A percentile compares a stretch with the other conserved stretches of the same genome.
Conservation (phyloP, 345 rosid species). For the Salix exigua region DNA sequence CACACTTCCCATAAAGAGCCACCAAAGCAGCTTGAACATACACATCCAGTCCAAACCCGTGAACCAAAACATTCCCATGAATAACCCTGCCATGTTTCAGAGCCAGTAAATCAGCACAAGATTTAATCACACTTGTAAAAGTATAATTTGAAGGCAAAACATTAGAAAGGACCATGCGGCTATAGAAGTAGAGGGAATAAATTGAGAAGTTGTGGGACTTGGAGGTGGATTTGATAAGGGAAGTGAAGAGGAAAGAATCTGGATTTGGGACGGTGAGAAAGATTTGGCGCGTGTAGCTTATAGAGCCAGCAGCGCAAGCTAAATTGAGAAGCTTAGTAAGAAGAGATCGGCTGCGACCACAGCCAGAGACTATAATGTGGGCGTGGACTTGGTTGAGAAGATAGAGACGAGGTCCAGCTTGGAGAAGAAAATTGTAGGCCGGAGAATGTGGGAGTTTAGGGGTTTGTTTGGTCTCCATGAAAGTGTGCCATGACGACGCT, state of each 20-base stretch:
- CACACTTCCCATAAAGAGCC: slow-evolving; percentile 47
- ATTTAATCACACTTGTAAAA: slow-evolving; percentile 67
- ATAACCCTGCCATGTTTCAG: slow-evolving; percentile 43
- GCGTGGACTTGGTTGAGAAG: slow-evolving; percentile 69
- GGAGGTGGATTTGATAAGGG: slow-evolving; percentile 57
- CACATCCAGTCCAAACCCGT: slow-evolving; percentile 57
- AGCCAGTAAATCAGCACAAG: slow-evolving; percentile 57
- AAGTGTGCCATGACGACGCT: neutral
- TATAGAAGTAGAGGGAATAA: slow-evolving; percentile 52
- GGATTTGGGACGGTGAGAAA: slow-evolving; percentile 54
- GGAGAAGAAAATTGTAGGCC: slow-evolving; percentile 46
- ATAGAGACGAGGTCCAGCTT: slow-evolving; percentile 60
- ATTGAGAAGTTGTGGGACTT: slow-evolving; percentile 35
- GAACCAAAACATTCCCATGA: slow-evolving; percentile 52
- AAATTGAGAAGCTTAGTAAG: slow-evolving; percentile 72
- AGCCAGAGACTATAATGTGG: slow-evolving; percentile 49
- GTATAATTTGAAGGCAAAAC: slow-evolving; percentile 57
- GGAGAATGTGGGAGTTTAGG: slow-evolving; percentile 39
- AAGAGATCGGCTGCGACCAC: slow-evolving; percentile 53
- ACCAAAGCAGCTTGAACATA: slow-evolving; percentile 69
- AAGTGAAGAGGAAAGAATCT: slow-evolving; percentile 66
- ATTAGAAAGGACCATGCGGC: slow-evolving; percentile 43
- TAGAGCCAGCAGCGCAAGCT: slow-evolving; percentile 52
- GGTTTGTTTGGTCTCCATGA: slow-evolving; percentile 34
- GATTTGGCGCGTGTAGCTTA: slow-evolving; percentile 44